phyloP scores from a whole-genome alignment of 768 basidiomycete species.

The Clitopilus hobsonii region DNA sequence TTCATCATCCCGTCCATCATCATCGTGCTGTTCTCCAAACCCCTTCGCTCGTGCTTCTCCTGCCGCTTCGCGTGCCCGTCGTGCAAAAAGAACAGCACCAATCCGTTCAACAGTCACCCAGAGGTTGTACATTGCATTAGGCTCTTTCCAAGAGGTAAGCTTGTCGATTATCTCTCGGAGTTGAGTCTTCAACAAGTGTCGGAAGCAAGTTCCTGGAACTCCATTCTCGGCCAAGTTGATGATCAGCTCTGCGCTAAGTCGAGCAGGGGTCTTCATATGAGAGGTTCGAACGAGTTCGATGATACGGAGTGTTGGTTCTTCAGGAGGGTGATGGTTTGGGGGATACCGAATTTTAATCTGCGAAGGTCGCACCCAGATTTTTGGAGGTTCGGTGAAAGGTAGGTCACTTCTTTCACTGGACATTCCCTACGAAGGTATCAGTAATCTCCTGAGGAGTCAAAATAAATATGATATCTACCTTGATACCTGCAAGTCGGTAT shows the following conservation, averaged over 20 bases:
- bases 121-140: constrained; percentile 33
- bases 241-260: constrained; percentile 52
- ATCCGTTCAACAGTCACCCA: constrained; percentile 33
- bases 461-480: constrained; percentile 24
- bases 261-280: constrained; percentile 38
- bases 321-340: constrained; percentile 4
- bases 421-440: constrained; percentile 27
- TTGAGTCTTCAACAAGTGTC: constrained; percentile 28
- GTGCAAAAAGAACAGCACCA: constrained; percentile 30
- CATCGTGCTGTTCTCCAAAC: constrained; percentile 30
- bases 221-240: constrained; percentile 65
- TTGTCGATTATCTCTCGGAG: constrained; percentile 30
- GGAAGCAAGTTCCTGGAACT: constrained; percentile 39
- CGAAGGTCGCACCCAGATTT: constrained; percentile 32
- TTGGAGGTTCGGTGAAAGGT: constrained; percentile 16
- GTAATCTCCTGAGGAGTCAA: background rate
- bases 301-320: constrained; percentile 39
- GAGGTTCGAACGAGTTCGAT: constrained; percentile 52
- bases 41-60: constrained; percentile 42
- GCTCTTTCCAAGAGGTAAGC: constrained; percentile 41
- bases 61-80: constrained; percentile 25
- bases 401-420: constrained; percentile 9
- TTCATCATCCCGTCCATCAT: constrained; percentile 32
- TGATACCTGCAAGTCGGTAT: constrained; percentile 41
- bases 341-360: constrained; percentile 45